These are phyloP conservation scores for Epichloe bromicola DNA, from an alignment of 2,329 filamentous ascomycete species.

Conservation along the genomic window DNA sequence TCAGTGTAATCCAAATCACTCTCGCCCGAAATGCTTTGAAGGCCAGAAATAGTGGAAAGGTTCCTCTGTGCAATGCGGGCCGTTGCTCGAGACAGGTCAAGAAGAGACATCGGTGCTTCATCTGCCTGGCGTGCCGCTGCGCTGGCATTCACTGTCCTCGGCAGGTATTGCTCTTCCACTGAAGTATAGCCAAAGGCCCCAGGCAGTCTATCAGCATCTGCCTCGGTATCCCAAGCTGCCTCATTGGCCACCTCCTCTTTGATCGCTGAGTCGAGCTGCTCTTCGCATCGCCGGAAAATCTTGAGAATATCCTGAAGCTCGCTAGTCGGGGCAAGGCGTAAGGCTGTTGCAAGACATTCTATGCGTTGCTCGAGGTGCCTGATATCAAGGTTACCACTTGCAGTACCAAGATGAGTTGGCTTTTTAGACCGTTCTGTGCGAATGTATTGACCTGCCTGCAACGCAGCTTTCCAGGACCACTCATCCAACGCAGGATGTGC, in stretches of 20 bases:
- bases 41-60: slow-evolving; percentile 39
- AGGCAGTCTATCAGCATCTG: slow-evolving; percentile 44
- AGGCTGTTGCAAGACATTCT: slow-evolving; percentile 63
- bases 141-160: slow-evolving; percentile 22
- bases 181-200: slow-evolving; percentile 34
- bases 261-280: slow-evolving; percentile 56
- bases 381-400: slow-evolving; percentile 47
- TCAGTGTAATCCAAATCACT: slow-evolving; percentile 5
- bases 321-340: slow-evolving; percentile 57
- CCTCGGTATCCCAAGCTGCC: slow-evolving; percentile 55
- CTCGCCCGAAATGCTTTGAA: slow-evolving; percentile 24
- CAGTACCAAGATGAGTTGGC: slow-evolving; percentile 47
- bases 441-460: slow-evolving; percentile 65
- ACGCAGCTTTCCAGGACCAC: slow-evolving; percentile 66
- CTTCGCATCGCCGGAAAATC: slow-evolving; percentile 64
- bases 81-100: slow-evolving; percentile 49
- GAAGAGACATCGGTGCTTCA: slow-evolving; percentile 51
- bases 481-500: slow-evolving; percentile 34
- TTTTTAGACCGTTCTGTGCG: slow-evolving; percentile 38
- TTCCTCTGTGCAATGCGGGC: slow-evolving; percentile 46
- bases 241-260: slow-evolving; percentile 56
- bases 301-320: slow-evolving; percentile 64
- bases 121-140: slow-evolving; percentile 27
- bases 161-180: slow-evolving; percentile 12
- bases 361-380: slow-evolving; percentile 69